phyloP scores from a whole-genome alignment of 768 basidiomycete genomes.

The Cyathus striatus region DNA sequence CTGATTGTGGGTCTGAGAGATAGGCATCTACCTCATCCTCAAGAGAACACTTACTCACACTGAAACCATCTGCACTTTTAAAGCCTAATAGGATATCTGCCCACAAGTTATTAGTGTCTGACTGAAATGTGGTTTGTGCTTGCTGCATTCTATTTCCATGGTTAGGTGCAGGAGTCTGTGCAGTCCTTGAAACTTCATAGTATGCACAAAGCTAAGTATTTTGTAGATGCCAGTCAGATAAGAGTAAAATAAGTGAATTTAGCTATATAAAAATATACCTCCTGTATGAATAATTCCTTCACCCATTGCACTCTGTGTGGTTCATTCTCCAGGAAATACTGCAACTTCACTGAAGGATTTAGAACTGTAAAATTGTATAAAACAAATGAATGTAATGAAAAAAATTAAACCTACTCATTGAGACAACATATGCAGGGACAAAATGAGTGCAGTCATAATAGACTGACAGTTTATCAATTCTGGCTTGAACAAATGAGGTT shows the following conservation, averaged over 20 bases:
- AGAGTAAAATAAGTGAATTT: too few species aligned
- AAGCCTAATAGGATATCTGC: background rate
- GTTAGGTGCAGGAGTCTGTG: background rate
- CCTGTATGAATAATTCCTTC: background rate
- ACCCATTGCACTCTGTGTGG: background rate
- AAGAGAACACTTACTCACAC: background rate
- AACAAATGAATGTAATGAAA: background rate
- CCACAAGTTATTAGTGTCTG: background rate
- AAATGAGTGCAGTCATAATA: background rate
- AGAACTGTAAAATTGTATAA: background rate
- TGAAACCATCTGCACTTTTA: background rate
- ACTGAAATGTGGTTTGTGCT: too few species aligned
- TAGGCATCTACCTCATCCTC: background rate
- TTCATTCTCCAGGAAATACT: background rate
- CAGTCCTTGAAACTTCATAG: background rate
- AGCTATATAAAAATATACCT: background rate
- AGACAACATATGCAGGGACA: background rate
- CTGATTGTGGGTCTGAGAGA: background rate
- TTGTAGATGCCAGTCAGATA: background rate
- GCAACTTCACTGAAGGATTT: background rate
- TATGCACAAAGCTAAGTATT: background rate
- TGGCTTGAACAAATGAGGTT: background rate
- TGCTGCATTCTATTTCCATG: background rate
- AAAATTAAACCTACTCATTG: background rate
- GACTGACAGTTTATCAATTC: background rate